phyloP scores from a whole-genome alignment of 2,329 filamentous ascomycete species.

The Davidsoniella virescens region DNA sequence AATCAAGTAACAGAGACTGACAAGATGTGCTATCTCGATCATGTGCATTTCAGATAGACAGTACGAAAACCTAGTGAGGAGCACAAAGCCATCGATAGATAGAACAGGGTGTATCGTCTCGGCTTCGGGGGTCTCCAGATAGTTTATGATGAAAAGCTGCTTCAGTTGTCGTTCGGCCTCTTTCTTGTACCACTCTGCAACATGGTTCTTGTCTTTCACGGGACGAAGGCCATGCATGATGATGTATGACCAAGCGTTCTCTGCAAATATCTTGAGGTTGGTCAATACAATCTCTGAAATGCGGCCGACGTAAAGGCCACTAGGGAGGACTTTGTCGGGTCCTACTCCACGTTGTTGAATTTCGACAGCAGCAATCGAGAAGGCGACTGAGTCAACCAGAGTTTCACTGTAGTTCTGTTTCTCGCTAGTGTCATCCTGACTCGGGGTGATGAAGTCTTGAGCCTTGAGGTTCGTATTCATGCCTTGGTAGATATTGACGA shows the following conservation, averaged over 20 bases:
- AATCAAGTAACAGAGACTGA: slow-evolving; percentile 76
- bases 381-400: slow-evolving; percentile 54
- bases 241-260: slow-evolving; percentile 75
- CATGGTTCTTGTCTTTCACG: neutral
- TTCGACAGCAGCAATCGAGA: slow-evolving; percentile 74
- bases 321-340: neutral
- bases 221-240: slow-evolving; percentile 55
- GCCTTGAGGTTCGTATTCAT: slow-evolving; percentile 40
- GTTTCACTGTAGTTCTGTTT: slow-evolving; percentile 31
- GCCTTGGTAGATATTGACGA: slow-evolving; percentile 44
- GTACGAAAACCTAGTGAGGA: slow-evolving; percentile 64
- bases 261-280: slow-evolving; percentile 73
- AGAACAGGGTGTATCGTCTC: slow-evolving; percentile 40
- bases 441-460: slow-evolving; percentile 32
- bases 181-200: slow-evolving; percentile 15
- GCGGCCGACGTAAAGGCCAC: slow-evolving; percentile 2
- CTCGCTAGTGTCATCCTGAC: slow-evolving; percentile 18
- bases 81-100: slow-evolving; percentile 56
- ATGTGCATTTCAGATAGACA: slow-evolving; percentile 50
- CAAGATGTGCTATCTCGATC: slow-evolving; percentile 60
- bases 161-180: slow-evolving; percentile 9
- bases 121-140: slow-evolving; percentile 23
- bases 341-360: slow-evolving; percentile 81
- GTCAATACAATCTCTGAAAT: slow-evolving; percentile 72
- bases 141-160: slow-evolving; percentile 12